Base-by-base conservation (phyloP, 495 filamentous ascomycete species). In the Aspergillus baeticus region DNA sequence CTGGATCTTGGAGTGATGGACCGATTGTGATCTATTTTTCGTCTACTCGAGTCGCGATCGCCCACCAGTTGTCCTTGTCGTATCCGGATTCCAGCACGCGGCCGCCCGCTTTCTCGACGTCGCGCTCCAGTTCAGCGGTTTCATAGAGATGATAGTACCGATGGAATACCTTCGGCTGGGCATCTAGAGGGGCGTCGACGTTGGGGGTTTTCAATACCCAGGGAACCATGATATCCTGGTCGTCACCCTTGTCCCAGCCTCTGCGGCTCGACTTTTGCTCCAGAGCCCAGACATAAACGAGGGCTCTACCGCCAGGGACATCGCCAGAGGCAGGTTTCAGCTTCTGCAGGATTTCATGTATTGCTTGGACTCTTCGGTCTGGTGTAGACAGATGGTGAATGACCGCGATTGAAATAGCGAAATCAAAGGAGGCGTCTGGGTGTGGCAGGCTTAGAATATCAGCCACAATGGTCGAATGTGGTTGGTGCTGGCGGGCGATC, bases 61-160 rank as follows among this genome's bases (percentile, higher is more conserved):
- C 90, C 93, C 94, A 98, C 94, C 94, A 98, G 77, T 98, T 98
- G 61, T 98, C 94, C 71, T 85, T 94, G 66, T 98, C 94, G 75
- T 97, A 98, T 23, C 94, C 94, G 52, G 86, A 87, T 59, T 87
- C 85, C 38, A 93, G 57, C 15, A 96, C 83, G 45, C 66, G 68
- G 33, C 94, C 94, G 29, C 90, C 92, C 41, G 90, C 94, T 22
- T 73, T 76, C 37, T 66, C 64, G 55, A 96, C 82, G 69, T 98
- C 90, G 35, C 82, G 77, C 65, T 96, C 92, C 64, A 98, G 72
- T 71, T 98, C 94, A 20, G 87, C 89, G 62, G 87, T 82, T 43
- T 86, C 78, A 73, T 96, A 98, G 10, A 98, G 78, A 75, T 98
- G 94, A 66, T 98, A 98, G 68, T 96, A 98, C 54, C 94, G 82